Base-by-base conservation (phyloP, 495 filamentous ascomycete genomes). In the Clohesyomyces aquaticus region DNA sequence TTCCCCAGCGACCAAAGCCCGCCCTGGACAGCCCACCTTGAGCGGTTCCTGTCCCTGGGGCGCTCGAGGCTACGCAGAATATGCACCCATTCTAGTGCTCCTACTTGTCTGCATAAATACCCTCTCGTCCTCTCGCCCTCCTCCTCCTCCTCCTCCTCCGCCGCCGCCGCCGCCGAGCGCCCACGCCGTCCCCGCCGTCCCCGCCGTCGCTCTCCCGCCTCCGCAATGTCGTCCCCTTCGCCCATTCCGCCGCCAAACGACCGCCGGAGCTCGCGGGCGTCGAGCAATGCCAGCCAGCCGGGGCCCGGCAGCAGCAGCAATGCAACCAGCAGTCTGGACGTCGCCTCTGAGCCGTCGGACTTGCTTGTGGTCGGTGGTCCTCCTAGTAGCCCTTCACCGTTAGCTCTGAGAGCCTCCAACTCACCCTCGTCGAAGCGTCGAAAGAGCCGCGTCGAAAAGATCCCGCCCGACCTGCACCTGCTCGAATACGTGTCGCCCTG, bases 401-500 rank as follows among this genome's bases (percentile, higher is more conserved):
- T 67, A 25, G 65, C 65, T 54, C 65, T 67, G 19, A 62, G 65
- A 56, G 65, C 65, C 28, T 63, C 59, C 59, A 58, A 67, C 65
- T 67, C 65, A 67, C 65, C 65, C 25, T 67, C 65, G 2, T 67
- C 65, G 65, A 67, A 67, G 59, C 59, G 54, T 41, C 65, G 65
- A 41, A 62, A 59, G 57, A 66, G 47, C 53, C 54, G 61, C 46
- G 35, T 45, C 47, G 29, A 41, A 38, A 59, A 60, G 29, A 42
- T 65, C 11, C 48, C 66, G 0, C 32, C 89, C 67, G 90, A 96
- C 71, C 77, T 91, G 54, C 82, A 88, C 59, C 72, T 59, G 25
- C 58, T 96, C 59, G 88, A 91, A 35, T 91, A 93, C 73, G 79
- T 87, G 53, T 80, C 79, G 21, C 71, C 76, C 28, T 83, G 88